Conservation (phyloP, 805 yeast genomes). For the Nakazawaea ambrosiae region DNA sequence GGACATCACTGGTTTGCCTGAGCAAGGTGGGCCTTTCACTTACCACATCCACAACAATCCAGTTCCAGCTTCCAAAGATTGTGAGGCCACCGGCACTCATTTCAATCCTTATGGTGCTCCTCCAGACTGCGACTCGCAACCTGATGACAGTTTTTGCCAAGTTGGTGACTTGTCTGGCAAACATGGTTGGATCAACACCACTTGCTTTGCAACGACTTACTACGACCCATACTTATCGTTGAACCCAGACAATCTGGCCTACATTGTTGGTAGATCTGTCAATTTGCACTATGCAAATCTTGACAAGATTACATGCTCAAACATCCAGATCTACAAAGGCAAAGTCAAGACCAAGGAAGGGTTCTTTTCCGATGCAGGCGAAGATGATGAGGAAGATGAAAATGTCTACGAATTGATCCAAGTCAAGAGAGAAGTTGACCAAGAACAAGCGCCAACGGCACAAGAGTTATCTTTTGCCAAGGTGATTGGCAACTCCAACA, state of each 20-base stretch:
- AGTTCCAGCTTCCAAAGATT: slow-evolving; percentile 42
- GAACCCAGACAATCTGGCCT: slow-evolving; percentile 47
- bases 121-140: slow-evolving; percentile 41
- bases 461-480: neutral
- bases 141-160: slow-evolving; percentile 52
- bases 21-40: slow-evolving; percentile 57
- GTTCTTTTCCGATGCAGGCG: slow-evolving; percentile 10
- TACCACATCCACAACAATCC: slow-evolving; percentile 62
- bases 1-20: slow-evolving; percentile 65
- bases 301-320: slow-evolving; percentile 58
- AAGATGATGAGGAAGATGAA: slow-evolving; percentile 17
- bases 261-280: slow-evolving; percentile 50
- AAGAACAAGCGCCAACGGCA: neutral
- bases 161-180: slow-evolving; percentile 76
- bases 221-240: slow-evolving; percentile 62
- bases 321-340: slow-evolving; percentile 32
- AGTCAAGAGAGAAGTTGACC: neutral
- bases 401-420: slow-evolving; percentile 10
- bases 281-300: slow-evolving; percentile 49
- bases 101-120: slow-evolving; percentile 61
- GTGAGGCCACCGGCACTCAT: slow-evolving; percentile 49
- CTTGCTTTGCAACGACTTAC: slow-evolving; percentile 59
- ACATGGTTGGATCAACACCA: slow-evolving; percentile 66
- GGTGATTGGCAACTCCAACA: neutral
- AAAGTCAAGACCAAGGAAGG: slow-evolving; percentile 16